Evolutionary conservation across 805 yeast species (phyloP), one percentile per base, ranked within the genome.

Genomic region (Groenewaldozyma salmanticensis): DNA sequence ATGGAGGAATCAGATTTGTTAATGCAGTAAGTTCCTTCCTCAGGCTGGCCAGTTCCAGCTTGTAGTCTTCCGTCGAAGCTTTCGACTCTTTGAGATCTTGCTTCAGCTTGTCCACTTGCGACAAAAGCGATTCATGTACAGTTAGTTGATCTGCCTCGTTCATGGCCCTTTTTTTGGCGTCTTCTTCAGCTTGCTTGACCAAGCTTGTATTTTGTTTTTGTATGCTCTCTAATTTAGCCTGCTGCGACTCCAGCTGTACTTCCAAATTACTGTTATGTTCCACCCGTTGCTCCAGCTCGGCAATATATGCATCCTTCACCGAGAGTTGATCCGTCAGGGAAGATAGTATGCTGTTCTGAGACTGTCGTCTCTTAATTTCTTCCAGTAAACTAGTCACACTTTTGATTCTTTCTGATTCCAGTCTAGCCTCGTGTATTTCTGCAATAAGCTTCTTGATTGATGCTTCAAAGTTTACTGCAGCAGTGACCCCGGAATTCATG

Each of bases 321-420:
- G 42, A 40, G 20, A 48, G 39, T 31, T 41, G 43, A 19, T 43
- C 43, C 11, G 43, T 19, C 21, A 46, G 33, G 18, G 38, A 18
- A 4, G 47, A 24, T 37, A 50, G 38, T 13, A 39, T 42, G 16
- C 27, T 27, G 29, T 44, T 22, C 37, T 43, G 37, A 32, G 43
- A 34, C 35, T 60, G 62, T 17, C 43, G 41, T 15, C 39, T 32
- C 27, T 44, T 46, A 35, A 61, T 58, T 21, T 61, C 56, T 16
- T 50, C 48, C 20, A 61, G 45, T 47, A 61, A 43, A 5, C 47
- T 39, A 3, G 52, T 35, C 13, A 62, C 57, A 29, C 57, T 51
- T 33, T 49, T 44, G 17, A 62, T 42, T 34, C 59, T 59, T 16
- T 62, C 64, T 2, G 58, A 50, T 39, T 62, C 65, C n/a, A 54